Conservation (phyloP, 2,329 filamentous ascomycete species). For the Hypoxylon sp. region DNA sequence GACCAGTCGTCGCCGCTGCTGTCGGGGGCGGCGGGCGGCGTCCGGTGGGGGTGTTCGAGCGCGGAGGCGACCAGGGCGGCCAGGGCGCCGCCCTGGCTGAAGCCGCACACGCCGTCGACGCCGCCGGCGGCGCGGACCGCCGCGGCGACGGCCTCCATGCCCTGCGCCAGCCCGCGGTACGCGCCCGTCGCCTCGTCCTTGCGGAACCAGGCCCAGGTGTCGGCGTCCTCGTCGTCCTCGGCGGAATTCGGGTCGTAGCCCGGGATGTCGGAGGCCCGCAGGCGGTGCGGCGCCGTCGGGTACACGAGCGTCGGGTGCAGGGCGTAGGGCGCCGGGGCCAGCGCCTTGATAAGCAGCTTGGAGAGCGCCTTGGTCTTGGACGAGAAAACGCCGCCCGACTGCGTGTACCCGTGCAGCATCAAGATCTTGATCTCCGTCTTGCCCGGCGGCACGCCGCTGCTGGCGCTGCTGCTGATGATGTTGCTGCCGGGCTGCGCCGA, state of each 20-base stretch:
- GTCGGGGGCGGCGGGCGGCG: conserved; percentile 5
- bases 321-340: conserved; percentile 64
- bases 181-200: conserved; percentile 68
- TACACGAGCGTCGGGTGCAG: conserved; percentile 67
- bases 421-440: conserved; percentile 71
- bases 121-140: conserved; percentile 69
- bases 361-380: conserved; percentile 87
- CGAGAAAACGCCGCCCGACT: conserved; percentile 85
- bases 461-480: no score
- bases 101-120: conserved; percentile 81
- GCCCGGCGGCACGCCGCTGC: conserved; percentile 36
- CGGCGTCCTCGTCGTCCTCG: conserved; percentile 59
- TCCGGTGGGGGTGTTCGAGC: conserved; percentile 62
- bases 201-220: conserved; percentile 86
- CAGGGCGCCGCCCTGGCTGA: conserved; percentile 79
- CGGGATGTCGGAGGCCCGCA: conserved; percentile 72
- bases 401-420: conserved; percentile 89
- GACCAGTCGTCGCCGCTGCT: conserved; percentile 38
- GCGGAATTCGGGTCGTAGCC: conserved; percentile 64
- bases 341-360: conserved; percentile 78
- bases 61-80: conserved; percentile 76
- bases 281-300: conserved; percentile 71
- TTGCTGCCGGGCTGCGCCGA: no score
- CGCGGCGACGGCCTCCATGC: conserved; percentile 68
- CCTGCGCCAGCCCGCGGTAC: conserved; percentile 75